phyloP scores from a whole-genome alignment of 805 yeast genomes.

The Candida vaughaniae region DNA sequence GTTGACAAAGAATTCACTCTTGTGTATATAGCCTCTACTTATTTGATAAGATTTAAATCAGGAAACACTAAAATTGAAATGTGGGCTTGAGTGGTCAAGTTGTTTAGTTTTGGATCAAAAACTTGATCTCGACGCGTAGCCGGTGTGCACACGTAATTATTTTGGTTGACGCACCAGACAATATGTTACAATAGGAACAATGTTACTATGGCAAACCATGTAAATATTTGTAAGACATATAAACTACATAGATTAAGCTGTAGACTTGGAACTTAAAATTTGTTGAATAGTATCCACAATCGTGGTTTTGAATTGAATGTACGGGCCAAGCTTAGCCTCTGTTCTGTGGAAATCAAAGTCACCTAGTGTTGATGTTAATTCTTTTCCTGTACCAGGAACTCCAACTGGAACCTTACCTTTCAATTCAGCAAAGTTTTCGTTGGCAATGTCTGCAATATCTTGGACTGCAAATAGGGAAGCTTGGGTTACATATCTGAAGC shows the following conservation, averaged over 20 bases:
- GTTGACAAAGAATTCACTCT: too few species aligned
- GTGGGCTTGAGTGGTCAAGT: neutral
- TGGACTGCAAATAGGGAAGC: slow-evolving; percentile 15
- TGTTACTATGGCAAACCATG: too few species aligned
- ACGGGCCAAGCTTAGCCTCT: slow-evolving; percentile 9
- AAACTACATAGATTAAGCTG: neutral
- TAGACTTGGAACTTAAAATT: slow-evolving; percentile 9
- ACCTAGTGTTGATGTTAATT: too few species aligned
- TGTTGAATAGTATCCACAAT: slow-evolving; percentile 44
- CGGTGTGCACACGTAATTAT: slow-evolving; percentile 3
- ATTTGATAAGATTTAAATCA: too few species aligned
- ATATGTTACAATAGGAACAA: too few species aligned
- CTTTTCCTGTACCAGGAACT: too few species aligned
- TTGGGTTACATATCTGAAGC: slow-evolving; percentile 5
- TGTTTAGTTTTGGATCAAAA: slow-evolving; percentile 8
- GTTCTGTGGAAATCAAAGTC: neutral
- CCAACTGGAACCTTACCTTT: slow-evolving; percentile 37
- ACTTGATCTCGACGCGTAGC: slow-evolving; percentile 8
- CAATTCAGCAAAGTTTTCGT: slow-evolving; percentile 22
- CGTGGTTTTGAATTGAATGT: slow-evolving; percentile 35
- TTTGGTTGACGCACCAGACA: neutral
- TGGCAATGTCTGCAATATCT: slow-evolving; percentile 21
- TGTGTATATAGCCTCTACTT: too few species aligned
- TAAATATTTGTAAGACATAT: too few species aligned
- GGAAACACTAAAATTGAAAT: too few species aligned